Evolutionary conservation across 768 basidiomycete genomes (phyloP).

Genomic region (Tulasnella calospora): DNA sequence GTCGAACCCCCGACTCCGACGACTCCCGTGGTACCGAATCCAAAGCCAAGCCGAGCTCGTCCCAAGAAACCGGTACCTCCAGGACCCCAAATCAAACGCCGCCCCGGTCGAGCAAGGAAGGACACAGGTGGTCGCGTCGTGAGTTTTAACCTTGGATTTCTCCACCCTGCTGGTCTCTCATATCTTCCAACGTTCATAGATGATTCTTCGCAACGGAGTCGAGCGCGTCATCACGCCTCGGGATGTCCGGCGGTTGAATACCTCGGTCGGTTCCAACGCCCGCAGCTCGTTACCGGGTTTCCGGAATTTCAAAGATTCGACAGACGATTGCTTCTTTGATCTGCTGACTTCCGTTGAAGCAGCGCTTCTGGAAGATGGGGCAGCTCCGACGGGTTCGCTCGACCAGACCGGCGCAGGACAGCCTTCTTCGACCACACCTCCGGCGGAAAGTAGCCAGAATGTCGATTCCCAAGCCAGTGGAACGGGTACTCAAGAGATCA

Average conservation of each 20-base stretch:
- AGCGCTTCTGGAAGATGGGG: background rate
- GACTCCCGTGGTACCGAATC: background rate
- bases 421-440: background rate
- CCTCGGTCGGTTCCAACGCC: background rate
- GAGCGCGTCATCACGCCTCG: background rate
- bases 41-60: background rate
- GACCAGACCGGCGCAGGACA: background rate
- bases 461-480: background rate
- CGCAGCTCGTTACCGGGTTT: background rate
- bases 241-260: background rate
- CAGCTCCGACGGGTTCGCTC: background rate
- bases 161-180: no score
- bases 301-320: background rate
- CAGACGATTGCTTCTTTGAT: background rate
- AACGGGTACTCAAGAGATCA: background rate
- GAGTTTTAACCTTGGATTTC: background rate
- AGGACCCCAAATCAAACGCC: background rate
- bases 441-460: background rate
- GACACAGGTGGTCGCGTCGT: background rate
- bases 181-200: background rate
- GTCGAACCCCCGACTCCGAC: background rate
- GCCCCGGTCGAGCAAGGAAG: background rate
- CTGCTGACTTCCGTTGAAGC: background rate
- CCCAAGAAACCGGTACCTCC: background rate
- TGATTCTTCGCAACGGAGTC: background rate